These are phyloP conservation scores for Globisporangium spinosum DNA, from an alignment of 352 stramenopile species.

Conservation along the genomic window DNA sequence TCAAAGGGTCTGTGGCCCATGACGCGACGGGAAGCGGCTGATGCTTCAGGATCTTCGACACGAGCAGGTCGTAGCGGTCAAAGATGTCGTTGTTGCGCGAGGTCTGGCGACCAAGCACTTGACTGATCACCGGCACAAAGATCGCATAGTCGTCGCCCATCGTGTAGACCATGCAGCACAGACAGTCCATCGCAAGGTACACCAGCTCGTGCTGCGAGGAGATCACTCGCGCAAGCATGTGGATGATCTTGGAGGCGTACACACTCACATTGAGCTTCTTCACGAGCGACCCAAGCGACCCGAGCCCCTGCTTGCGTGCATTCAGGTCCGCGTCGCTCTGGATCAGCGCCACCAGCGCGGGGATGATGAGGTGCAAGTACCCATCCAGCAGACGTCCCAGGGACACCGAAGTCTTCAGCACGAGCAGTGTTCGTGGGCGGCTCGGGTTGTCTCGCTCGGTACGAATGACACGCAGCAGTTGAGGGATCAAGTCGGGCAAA, in stretches of 20 bases:
- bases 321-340: constrained; percentile 82
- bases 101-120: constrained; percentile 70
- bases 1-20: constrained; percentile 73
- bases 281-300: constrained; percentile 80
- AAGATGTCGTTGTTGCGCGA: constrained; percentile 81
- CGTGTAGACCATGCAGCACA: constrained; percentile 88
- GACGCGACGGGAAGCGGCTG: constrained; percentile 79
- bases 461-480: constrained; percentile 84
- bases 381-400: constrained; percentile 74
- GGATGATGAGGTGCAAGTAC: constrained; percentile 85
- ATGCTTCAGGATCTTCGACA: constrained; percentile 88
- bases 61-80: constrained; percentile 82
- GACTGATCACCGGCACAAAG: constrained; percentile 84
- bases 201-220: constrained; percentile 78
- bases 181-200: constrained; percentile 85
- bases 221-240: constrained; percentile 85
- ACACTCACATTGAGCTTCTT: constrained; percentile 88
- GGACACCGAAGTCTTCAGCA: constrained; percentile 77
- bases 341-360: constrained; percentile 76
- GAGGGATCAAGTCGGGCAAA: constrained; percentile 82
- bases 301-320: constrained; percentile 73
- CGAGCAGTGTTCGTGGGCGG: constrained; percentile 68
- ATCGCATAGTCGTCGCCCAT: constrained; percentile 89
- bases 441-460: constrained; percentile 66
- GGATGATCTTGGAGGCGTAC: constrained; percentile 88